Evolutionary conservation across 2,329 filamentous ascomycete genomes (phyloP).

Genomic region (Phaeosphaeria sp.): DNA sequence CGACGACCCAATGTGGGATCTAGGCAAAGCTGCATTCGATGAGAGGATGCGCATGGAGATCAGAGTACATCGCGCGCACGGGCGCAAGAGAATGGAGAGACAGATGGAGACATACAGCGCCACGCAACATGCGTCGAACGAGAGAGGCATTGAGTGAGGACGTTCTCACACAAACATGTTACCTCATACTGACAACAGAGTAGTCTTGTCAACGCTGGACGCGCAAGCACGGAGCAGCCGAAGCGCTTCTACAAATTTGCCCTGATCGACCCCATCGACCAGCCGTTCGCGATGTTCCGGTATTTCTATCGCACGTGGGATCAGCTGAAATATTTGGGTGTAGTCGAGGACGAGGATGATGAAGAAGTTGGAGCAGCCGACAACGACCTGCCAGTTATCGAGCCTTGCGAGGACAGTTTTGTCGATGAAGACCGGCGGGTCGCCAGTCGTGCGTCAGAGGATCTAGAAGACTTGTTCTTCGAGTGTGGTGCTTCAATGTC

Average conservation of each 20-base stretch:
- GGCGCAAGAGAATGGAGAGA: slow-evolving; percentile 47
- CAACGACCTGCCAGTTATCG: slow-evolving; percentile 34
- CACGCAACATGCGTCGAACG: slow-evolving; percentile 25
- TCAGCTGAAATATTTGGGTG: slow-evolving; percentile 31
- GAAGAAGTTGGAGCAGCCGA: slow-evolving; percentile 17
- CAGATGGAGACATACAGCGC: slow-evolving; percentile 31
- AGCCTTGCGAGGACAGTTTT: slow-evolving; percentile 20
- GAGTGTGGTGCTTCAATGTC: not conserved
- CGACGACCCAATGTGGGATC: slow-evolving; percentile 16
- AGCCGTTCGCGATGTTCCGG: slow-evolving; percentile 56
- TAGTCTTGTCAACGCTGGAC: slow-evolving; percentile 49
- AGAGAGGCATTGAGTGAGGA: slow-evolving; percentile 41
- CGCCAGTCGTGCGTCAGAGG: not conserved
- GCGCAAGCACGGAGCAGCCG: slow-evolving; percentile 48
- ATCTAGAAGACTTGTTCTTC: not conserved
- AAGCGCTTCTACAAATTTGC: slow-evolving; percentile 58
- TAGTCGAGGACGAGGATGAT: slow-evolving; percentile 27
- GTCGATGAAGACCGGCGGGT: not conserved
- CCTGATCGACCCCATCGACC: slow-evolving; percentile 56
- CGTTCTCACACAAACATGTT: not conserved
- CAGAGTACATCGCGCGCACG: slow-evolving; percentile 50
- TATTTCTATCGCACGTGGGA: slow-evolving; percentile 47
- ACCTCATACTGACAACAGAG: slow-evolving; percentile 15
- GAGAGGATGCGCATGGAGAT: slow-evolving; percentile 50
- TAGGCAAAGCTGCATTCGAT: slow-evolving; percentile 22